phyloP scores from a whole-genome alignment of 1,284 basidiomycete species.

The Malassezia obtusa region DNA sequence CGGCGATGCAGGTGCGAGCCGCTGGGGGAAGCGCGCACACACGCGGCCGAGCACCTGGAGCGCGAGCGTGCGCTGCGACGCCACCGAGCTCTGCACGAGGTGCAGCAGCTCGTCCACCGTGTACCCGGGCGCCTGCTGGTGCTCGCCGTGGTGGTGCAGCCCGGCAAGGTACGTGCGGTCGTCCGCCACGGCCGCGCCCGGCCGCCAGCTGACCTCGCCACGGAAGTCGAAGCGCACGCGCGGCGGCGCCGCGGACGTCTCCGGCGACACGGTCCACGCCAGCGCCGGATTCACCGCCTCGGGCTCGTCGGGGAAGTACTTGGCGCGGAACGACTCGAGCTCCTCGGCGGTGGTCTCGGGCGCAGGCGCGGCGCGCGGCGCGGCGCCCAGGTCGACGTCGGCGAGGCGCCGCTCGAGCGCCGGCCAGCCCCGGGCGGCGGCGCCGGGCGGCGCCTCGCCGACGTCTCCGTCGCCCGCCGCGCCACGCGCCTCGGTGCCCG shows the following conservation, averaged over 20 bases:
- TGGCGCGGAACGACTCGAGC: constrained; percentile 63
- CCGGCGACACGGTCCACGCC: constrained; percentile 29
- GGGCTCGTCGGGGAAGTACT: constrained; percentile 66
- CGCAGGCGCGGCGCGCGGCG: constrained; percentile 29
- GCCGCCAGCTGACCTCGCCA: constrained; percentile 19
- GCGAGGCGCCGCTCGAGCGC: not conserved
- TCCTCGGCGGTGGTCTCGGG: constrained; percentile 21
- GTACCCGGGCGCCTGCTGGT: constrained; percentile 75
- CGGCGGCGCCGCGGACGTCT: not conserved
- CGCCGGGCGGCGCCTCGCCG: no score
- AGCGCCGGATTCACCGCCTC: constrained; percentile 24
- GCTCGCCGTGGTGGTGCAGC: constrained; percentile 69
- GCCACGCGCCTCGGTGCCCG: not conserved
- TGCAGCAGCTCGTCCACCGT: constrained; percentile 77
- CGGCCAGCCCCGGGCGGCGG: not conserved
- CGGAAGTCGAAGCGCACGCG: constrained; percentile 35
- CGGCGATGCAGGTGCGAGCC: not conserved
- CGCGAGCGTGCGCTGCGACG: constrained; percentile 73
- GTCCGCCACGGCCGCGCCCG: not conserved
- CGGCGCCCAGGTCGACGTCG: not conserved
- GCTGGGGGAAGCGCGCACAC: constrained; percentile 15
- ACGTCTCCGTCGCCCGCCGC: no score
- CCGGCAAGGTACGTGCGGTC: constrained; percentile 51
- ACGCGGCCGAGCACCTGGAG: constrained; percentile 64
- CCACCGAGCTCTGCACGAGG: constrained; percentile 68